Conservation (phyloP, 192 early-diverging fungal species). For the Coemansia sp. region DNA sequence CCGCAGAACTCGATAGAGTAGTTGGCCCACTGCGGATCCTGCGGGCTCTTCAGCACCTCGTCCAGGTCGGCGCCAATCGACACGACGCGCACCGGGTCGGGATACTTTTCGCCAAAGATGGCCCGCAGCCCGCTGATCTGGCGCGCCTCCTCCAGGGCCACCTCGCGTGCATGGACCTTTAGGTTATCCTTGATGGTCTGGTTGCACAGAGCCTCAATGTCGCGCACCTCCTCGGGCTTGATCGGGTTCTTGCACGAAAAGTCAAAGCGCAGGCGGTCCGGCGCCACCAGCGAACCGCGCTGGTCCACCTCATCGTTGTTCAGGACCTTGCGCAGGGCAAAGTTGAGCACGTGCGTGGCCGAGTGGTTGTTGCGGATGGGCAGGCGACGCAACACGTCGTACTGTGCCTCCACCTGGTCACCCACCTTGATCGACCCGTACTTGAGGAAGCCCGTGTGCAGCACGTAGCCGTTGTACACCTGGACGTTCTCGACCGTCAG, state of each 20-base stretch:
- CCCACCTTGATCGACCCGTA: conserved; percentile 72
- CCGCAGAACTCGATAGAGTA: conserved; percentile 96
- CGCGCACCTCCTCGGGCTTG: conserved; percentile 59
- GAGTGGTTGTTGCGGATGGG: conserved; percentile 96
- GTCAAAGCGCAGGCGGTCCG: conserved; percentile 96
- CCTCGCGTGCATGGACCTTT: conserved; percentile 76
- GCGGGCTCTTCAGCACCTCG: conserved; percentile 72
- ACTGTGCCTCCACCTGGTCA: conserved; percentile 68
- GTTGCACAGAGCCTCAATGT: conserved; percentile 73
- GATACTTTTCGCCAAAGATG: conserved; percentile 96
- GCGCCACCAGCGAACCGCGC: conserved; percentile 91
- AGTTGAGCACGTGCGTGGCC: conserved; percentile 94
- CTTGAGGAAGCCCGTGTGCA: conserved; percentile 92
- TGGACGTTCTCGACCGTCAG: conserved; percentile 91
- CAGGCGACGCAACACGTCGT: conserved; percentile 84
- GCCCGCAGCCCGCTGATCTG: conserved; percentile 89
- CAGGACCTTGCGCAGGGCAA: conserved; percentile 80
- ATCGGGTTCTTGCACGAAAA: conserved; percentile 75
- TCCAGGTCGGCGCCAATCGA: conserved; percentile 85
- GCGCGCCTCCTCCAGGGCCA: conserved; percentile 73
- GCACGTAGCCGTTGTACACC: conserved; percentile 89
- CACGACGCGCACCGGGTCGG: conserved; percentile 95
- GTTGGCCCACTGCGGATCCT: conserved; percentile 72
- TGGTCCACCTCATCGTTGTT: conserved; percentile 74
- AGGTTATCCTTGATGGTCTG: conserved; percentile 68